Evolutionary conservation across 2,329 filamentous ascomycete species (phyloP), one percentile per base, ranked within the genome.

Genomic region (Gnomoniopsis smithogilvyi): DNA sequence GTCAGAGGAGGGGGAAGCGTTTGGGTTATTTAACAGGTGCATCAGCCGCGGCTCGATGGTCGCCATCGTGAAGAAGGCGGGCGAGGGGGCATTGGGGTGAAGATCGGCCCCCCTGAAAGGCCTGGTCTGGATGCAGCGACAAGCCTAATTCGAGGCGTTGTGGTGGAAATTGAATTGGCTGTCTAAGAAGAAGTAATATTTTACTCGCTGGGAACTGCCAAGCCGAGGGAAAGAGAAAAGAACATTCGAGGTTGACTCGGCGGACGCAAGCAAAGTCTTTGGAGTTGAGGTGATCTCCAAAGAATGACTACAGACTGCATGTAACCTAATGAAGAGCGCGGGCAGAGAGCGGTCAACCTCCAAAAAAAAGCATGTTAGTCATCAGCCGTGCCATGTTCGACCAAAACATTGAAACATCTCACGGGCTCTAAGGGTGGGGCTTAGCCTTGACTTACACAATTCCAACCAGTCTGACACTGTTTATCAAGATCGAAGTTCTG

Each of bases 1-100:
- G 21, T 47, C 45, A 22, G 33, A 22, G 48, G 59, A 54, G 53
- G 60, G 77, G 49, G 79, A 78, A 63, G 76, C 76, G 46, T 76
- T 76, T 51, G 77, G 78, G 67, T 84, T 80, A 72, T 87, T 87
- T 67, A 87, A 76, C 64, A 87, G 74, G 70, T 87, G 83, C 69
- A 87, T 88, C 65, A 88, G 77, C 69, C 84, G 82, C 69, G 85
- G 85, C 79, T 88, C 85, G 74, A 87, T 87, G 68, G 83, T 87
- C 65, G 83, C 82, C 82, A 85, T 85, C 73, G 72, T 83, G 78
- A 64, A 68, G 78, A 64, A 68, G 68, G 68, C 62, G 64, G 64
- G 61, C 62, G 62, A 65, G 64, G 67, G 68, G 67, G 72, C 76
- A 79, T 79, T 73, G 70, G 73, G 54, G 50, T 34, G 46, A 24